Percentiles rank a stretch among this genome's conserved stretches.
Conservation (phyloP, 139 green algal species). For the Raphidocelis subcapitata region DNA sequence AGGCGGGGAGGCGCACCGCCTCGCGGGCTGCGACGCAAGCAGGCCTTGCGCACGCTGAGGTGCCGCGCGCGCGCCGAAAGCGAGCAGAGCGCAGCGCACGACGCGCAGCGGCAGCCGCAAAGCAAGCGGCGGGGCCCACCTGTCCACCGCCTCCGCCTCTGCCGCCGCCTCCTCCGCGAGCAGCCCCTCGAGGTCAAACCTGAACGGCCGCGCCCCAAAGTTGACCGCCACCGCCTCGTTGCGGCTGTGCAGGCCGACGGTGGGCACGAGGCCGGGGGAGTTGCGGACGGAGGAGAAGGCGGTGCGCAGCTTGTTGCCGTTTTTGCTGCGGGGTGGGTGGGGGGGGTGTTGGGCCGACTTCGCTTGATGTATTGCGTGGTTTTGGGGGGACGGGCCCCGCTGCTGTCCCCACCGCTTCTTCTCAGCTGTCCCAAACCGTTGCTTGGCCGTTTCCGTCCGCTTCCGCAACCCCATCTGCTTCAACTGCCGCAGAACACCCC, state of each 20-base stretch:
- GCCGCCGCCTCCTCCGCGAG: constrained; percentile 54
- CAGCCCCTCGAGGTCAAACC: constrained; percentile 74
- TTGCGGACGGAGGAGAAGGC: constrained; percentile 64
- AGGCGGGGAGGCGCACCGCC: too few relatives aligned
- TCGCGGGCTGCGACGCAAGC: too few relatives aligned
- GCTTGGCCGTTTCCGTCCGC: too few relatives aligned
- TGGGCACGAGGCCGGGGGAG: constrained; percentile 68
- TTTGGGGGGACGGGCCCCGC: too few relatives aligned
- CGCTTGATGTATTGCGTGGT: too few relatives aligned
- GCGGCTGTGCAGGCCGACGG: constrained; percentile 84
- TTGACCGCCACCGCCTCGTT: constrained; percentile 74
- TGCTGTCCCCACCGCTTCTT: too few relatives aligned
- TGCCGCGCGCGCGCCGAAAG: too few relatives aligned
- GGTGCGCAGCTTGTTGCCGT: constrained; percentile 73
- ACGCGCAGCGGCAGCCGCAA: background rate
- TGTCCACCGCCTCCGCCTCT: constrained; percentile 44
- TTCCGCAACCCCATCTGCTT: too few relatives aligned
- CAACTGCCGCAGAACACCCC: too few relatives aligned
- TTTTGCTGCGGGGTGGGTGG: constrained; percentile 59
- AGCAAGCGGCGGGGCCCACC: constrained; percentile 34
- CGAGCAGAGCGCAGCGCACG: too few relatives aligned
- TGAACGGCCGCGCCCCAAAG: constrained; percentile 77
- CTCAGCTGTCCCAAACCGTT: too few relatives aligned
- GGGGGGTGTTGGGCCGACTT: background rate
- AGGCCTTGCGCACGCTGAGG: too few relatives aligned